These are phyloP conservation scores for Rhodotorula taiwanensis DNA, from an alignment of 768 basidiomycete species.

Conservation along the genomic window DNA sequence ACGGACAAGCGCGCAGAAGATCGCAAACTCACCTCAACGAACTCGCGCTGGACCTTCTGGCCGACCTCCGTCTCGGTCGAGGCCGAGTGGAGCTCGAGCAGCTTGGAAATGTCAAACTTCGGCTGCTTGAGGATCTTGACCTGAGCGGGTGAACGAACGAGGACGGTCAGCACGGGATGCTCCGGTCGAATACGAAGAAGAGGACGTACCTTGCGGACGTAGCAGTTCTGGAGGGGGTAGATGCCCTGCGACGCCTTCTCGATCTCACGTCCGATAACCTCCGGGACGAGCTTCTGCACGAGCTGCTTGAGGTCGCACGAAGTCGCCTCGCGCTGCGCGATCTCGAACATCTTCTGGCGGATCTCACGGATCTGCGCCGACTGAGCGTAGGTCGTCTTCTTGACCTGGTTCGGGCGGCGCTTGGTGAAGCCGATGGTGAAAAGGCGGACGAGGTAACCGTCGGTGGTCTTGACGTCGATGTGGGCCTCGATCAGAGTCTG, in stretches of 20 bases:
- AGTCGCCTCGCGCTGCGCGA: conserved; percentile 90
- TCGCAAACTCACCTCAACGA: not conserved
- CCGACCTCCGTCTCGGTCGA: conserved; percentile 95
- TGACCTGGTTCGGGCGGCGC: conserved; percentile 89
- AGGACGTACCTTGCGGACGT: conserved; percentile 74
- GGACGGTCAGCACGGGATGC: no score
- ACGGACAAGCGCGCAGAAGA: no score
- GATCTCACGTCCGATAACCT: conserved; percentile 98
- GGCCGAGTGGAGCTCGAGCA: conserved; percentile 94
- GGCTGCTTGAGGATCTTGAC: conserved; percentile 13
- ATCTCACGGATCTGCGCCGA: conserved; percentile 92
- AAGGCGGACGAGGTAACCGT: conserved; percentile 97
- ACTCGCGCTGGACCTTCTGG: conserved; percentile 70
- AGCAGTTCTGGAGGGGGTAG: conserved; percentile 98
- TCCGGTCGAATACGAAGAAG: no score
- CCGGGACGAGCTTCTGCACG: conserved; percentile 97
- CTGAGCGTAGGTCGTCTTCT: conserved; percentile 98
- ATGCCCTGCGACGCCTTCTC: conserved; percentile 95
- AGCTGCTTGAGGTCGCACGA: conserved; percentile 92
- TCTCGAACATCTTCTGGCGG: conserved; percentile 96
- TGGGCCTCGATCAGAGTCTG: conserved; percentile 98
- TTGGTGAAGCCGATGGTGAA: conserved; percentile 99
- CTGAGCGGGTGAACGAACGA: not conserved
- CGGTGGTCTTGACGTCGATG: conserved; percentile 97
- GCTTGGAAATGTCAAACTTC: conserved; percentile 60